Evolutionary conservation across 2,329 filamentous ascomycete genomes (phyloP).

Genomic region (Fusarium scirpi): DNA sequence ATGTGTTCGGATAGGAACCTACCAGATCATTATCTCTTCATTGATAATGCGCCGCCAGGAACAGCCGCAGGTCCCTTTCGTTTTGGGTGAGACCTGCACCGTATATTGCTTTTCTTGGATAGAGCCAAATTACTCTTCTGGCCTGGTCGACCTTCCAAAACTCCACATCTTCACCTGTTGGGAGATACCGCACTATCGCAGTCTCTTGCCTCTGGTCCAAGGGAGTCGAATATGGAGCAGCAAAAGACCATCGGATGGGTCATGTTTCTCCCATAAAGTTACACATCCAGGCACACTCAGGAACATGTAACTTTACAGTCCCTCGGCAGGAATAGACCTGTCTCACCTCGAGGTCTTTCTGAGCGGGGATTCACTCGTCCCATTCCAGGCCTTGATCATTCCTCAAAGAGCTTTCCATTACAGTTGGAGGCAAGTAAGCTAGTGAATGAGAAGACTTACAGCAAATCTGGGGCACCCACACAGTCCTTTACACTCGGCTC

Average conservation of each 20-base stretch:
- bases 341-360: constrained; percentile 39
- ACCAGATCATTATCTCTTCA: background rate
- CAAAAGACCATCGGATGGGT: constrained; percentile 24
- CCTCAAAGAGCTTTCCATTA: constrained; percentile 38
- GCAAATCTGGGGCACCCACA: constrained; percentile 24
- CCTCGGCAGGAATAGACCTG: constrained; percentile 38
- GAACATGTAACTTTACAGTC: constrained; percentile 34
- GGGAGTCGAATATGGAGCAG: constrained; percentile 33
- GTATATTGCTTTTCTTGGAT: constrained; percentile 33
- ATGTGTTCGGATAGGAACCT: background rate
- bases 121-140: constrained; percentile 26
- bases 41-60: constrained; percentile 32
- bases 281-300: constrained; percentile 37
- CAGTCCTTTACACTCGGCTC: constrained; percentile 3
- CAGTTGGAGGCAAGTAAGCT: constrained; percentile 41
- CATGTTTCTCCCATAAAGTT: constrained; percentile 28
- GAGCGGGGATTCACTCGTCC: constrained; percentile 41
- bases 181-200: constrained; percentile 8
- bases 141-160: constrained; percentile 10
- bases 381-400: constrained; percentile 47
- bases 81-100: constrained; percentile 42
- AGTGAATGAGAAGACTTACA: constrained; percentile 15
- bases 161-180: constrained; percentile 42
- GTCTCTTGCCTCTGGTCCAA: constrained; percentile 16
- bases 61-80: constrained; percentile 31